Base-by-base conservation (phyloP, 768 basidiomycete species). In the Calvatia gigantea region DNA sequence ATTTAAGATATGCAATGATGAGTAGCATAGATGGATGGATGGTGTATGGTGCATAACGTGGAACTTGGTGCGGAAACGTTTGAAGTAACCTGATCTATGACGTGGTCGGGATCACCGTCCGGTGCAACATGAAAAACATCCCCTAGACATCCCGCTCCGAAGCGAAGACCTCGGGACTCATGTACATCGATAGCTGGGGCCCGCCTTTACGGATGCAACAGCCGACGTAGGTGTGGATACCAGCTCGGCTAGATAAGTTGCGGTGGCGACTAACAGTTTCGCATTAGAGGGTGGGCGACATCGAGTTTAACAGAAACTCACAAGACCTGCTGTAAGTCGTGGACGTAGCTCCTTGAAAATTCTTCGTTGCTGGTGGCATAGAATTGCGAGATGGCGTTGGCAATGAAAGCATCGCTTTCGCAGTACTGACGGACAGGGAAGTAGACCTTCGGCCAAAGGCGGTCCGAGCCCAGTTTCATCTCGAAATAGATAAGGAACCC, bases 151-250 rank as follows among this genome's bases (percentile, higher is more conserved):
- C 27, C 19, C 58, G 23, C 19, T 62, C 58, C 6, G 56, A 23
- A 8, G 61, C 55, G 47, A 62, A 62, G 7, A 56, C 52, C 39
- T 62, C 61, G 4, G 61, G 61, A 37, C 61, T 62, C 45, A 62
- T 51, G 23, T 62, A 62, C 35, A 62, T 52, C 17, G 58, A 62
- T 7, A 62, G 43, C 49, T 62, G 61, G n/a, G 61, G 61, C 4
- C 61, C 61, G 7, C 47, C 44, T 28, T 48, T 52, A 14, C 58
- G 56, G 8, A 50, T 54, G 31, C 61, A 62, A 43, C 61, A 62
- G 11, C 58, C 61, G 27, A 62, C 56, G 11, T 62, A 62, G 12
- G 61, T 62, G n/a, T 62, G 61, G n/a, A 62, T 58, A 12, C 61
- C 61, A n/a, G 61, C 60, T 19, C 61, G 56, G 17, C 51, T 54